These are phyloP conservation scores for Fusarium sororula DNA, from an alignment of 2,329 filamentous ascomycete species.

Conservation along the genomic window DNA sequence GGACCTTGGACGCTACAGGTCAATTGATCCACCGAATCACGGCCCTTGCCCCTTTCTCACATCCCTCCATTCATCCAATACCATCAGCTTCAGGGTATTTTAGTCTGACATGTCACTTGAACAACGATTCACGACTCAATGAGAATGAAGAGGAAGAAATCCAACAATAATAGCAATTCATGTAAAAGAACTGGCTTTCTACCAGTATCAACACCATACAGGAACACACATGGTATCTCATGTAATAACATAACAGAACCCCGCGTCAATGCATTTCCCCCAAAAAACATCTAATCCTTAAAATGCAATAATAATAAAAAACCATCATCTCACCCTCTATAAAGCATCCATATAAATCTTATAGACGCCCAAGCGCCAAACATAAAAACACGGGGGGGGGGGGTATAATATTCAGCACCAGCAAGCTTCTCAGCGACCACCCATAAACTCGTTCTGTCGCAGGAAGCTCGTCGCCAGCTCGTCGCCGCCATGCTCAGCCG, in stretches of 20 bases:
- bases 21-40: constrained; percentile 6
- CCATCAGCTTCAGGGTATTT: background rate
- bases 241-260: background rate
- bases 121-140: background rate
- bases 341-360: constrained; percentile 19
- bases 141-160: background rate
- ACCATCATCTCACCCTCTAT: constrained; percentile 10
- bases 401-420: constrained; percentile 38
- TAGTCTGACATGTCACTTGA: background rate
- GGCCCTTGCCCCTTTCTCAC: background rate
- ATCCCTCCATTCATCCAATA: background rate
- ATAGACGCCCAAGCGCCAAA: constrained; percentile 31
- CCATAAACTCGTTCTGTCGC: constrained; percentile 67
- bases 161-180: background rate
- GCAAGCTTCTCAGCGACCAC: constrained; percentile 40
- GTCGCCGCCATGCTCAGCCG: constrained; percentile 86
- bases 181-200: background rate
- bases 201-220: background rate
- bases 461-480: constrained; percentile 84
- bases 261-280: background rate
- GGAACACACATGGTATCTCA: constrained; percentile 6
- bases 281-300: constrained; percentile 20
- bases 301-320: background rate
- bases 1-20: background rate
- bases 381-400: constrained; percentile 36